phyloP scores from a whole-genome alignment of 208 protist species.

The Crithidia brevicula region DNA sequence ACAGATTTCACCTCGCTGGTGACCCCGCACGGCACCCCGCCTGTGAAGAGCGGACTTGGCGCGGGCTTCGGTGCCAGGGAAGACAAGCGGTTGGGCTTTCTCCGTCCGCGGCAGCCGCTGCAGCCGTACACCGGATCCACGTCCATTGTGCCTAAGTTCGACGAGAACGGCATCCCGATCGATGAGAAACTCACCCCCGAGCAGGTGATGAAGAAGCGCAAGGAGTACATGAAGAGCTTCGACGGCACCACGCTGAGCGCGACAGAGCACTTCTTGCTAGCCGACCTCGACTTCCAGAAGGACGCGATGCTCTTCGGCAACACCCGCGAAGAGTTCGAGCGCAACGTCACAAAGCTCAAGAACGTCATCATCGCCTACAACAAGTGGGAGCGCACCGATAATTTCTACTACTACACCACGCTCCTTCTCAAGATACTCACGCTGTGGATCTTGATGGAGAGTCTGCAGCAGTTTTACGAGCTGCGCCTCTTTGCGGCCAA shows the following conservation, averaged over 20 bases:
- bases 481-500: conserved; percentile 62
- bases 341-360: conserved; percentile 80
- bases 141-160: conserved; percentile 61
- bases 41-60: conserved; percentile 55
- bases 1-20: conserved; percentile 83
- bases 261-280: conserved; percentile 88
- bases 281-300: conserved; percentile 88
- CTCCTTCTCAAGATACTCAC: conserved; percentile 70
- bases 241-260: conserved; percentile 80
- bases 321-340: conserved; percentile 83
- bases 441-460: conserved; percentile 76
- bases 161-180: conserved; percentile 69
- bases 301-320: conserved; percentile 83
- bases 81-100: conserved; percentile 85
- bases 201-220: conserved; percentile 67
- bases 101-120: conserved; percentile 68
- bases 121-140: conserved; percentile 60
- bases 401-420: conserved; percentile 86
- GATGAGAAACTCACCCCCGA: conserved; percentile 65
- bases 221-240: conserved; percentile 84
- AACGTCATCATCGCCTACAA: conserved; percentile 82
- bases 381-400: conserved; percentile 86
- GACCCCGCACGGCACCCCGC: conserved; percentile 52
- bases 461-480: conserved; percentile 82
- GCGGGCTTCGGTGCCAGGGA: conserved; percentile 81